Evolutionary conservation across 805 yeast genomes (phyloP), one percentile per base, ranked within the genome.

Genomic region (Dipodascopsis tothii): DNA sequence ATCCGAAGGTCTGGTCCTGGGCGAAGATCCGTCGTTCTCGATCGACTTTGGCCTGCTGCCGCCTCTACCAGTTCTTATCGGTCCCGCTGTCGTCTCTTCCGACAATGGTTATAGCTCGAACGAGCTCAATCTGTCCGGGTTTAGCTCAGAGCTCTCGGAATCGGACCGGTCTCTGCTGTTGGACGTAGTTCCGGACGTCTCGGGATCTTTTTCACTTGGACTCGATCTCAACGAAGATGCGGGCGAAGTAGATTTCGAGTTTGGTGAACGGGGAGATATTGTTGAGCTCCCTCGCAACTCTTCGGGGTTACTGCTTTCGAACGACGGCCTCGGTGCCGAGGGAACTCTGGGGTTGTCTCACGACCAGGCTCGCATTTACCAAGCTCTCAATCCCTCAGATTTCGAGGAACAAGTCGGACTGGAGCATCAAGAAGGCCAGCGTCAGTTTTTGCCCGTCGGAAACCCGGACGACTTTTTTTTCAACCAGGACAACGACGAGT

Each of bases 21-120:
- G 22, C 4, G 51, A 49, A 23, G 53, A 49, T 33, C 53, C 53
- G 16, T 18, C 41, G n/a, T 49, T 49, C 22, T 33, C 51, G 17
- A 43, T 49, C 27, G 51, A 49, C 7, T 49, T 44, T 23, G 53
- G 52, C 5, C 35, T 49, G 4, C 39, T 49, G 2, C 53, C 48
- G 14, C 36, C 40, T 20, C 18, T 44, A 1, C 28, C 35, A 20
- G 11, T 16, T 20, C 21, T 9, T 3, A 11, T 20, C 4, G 5
- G 14, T 7, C 28, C 7, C 17, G 9, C 16, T n/a, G 16, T 21
- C 21, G 17, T 18, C 28, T 35, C 38, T 2, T 21, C 19, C 14
- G 35, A 17, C 5, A 19, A 18, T 21, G 19, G 35, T 18, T 35
- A 7, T 9, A 16, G 14, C n/a, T 18, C 36, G 9, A 9, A 9